Evolutionary conservation across 169 alveolate genomes (phyloP).

Genomic region (Plasmodium vivax): DNA sequence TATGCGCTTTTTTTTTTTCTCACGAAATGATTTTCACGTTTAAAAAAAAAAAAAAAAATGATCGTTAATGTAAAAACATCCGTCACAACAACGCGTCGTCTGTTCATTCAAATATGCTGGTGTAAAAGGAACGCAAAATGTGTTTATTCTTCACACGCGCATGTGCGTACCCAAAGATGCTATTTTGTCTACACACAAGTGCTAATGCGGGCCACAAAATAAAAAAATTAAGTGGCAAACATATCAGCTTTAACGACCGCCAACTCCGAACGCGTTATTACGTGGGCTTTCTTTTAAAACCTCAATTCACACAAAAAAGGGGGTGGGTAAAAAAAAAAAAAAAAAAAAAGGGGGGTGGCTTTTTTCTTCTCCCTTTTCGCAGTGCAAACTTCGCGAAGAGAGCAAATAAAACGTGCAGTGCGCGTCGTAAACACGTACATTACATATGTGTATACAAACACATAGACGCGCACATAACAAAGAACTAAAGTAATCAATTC

Average conservation of each 20-base stretch:
- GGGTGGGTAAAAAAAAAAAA: background rate
- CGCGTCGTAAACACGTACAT: background rate
- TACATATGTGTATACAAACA: background rate
- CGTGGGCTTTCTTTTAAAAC: background rate
- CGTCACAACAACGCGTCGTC: conserved; percentile 11
- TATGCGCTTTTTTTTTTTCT: background rate
- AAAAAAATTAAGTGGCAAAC: background rate
- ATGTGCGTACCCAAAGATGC: background rate
- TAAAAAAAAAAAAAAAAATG: conserved; percentile 23
- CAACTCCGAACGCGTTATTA: background rate
- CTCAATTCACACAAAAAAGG: conserved; percentile 10
- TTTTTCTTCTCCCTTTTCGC: background rate
- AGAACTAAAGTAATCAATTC: conserved; percentile 10
- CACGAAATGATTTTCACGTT: background rate
- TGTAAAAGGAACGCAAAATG: background rate
- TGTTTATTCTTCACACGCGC: background rate
- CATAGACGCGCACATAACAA: background rate
- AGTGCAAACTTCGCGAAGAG: background rate
- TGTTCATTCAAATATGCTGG: background rate
- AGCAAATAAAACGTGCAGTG: conserved; percentile 2
- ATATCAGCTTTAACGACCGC: background rate
- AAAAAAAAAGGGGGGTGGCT: background rate
- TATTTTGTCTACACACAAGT: background rate
- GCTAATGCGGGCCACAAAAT: background rate
- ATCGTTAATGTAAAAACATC: background rate